Conservation (phyloP, 2,329 filamentous ascomycete genomes). For the Aureobasidium sp. region DNA sequence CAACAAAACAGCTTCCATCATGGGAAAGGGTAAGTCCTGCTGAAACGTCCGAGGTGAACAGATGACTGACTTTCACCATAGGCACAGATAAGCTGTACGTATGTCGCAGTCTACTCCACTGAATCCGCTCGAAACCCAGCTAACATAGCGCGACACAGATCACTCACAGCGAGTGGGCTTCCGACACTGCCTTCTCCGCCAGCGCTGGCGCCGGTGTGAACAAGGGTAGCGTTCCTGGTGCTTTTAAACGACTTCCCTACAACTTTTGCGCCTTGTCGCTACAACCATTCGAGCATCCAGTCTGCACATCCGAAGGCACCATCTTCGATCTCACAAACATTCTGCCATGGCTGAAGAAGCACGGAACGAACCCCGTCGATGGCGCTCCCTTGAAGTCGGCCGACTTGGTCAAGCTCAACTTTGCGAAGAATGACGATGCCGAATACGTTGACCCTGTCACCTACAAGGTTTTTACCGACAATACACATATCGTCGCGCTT, state of each 20-base stretch:
- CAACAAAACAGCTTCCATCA: conserved; percentile 7
- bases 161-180: conserved; percentile 97
- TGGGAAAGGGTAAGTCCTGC: conserved; percentile 18
- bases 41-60: neutral
- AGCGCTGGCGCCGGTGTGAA: conserved; percentile 60
- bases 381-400: conserved; percentile 68
- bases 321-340: conserved; percentile 97
- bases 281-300: conserved; percentile 89
- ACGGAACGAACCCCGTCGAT: conserved; percentile 83
- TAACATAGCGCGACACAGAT: conserved; percentile 45
- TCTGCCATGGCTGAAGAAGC: conserved; percentile 85
- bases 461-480: conserved; percentile 95
- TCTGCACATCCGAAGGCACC: conserved; percentile 78
- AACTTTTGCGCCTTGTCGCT: conserved; percentile 96
- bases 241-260: conserved; percentile 86
- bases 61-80: neutral
- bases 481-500: conserved; percentile 91
- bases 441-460: conserved; percentile 96
- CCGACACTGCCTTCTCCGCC: conserved; percentile 77
- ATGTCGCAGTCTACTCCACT: conserved; percentile 17
- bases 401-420: conserved; percentile 84
- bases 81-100: conserved; percentile 34
- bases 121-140: neutral
- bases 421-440: conserved; percentile 81
- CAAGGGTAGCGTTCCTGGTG: conserved; percentile 48